These are phyloP conservation scores for Trametes cingulata DNA, from an alignment of 768 basidiomycete species.

Conservation along the genomic window DNA sequence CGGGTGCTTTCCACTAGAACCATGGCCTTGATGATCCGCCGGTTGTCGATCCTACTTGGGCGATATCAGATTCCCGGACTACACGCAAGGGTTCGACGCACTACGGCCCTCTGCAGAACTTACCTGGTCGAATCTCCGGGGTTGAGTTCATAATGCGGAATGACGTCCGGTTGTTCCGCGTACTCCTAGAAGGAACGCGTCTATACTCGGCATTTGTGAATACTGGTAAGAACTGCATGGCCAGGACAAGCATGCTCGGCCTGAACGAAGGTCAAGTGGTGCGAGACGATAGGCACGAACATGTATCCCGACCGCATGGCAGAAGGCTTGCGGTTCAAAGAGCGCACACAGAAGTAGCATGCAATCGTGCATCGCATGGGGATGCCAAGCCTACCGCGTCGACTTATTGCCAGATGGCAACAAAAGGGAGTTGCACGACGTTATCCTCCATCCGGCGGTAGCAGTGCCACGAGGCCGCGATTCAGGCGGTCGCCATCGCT, in stretches of 20 bases:
- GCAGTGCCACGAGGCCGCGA: not conserved
- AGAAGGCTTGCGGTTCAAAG: not conserved
- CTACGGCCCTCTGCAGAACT: not conserved
- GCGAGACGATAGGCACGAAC: not conserved
- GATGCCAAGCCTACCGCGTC: not conserved
- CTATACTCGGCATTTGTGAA: no score
- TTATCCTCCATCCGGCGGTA: not conserved
- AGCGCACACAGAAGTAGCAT: not conserved
- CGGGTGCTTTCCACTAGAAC: not conserved
- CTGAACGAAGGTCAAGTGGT: no score
- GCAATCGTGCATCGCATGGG: not conserved
- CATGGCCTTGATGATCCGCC: not conserved
- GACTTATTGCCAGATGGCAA: conserved; percentile 2
- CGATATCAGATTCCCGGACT: not conserved
- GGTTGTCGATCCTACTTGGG: not conserved
- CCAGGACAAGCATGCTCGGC: no score
- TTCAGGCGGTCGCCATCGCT: not conserved
- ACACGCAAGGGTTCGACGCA: not conserved
- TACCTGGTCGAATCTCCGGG: not conserved
- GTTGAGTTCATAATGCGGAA: no score
- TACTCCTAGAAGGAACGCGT: no score
- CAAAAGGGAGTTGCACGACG: not conserved
- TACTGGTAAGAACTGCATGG: no score
- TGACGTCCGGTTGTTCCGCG: no score
- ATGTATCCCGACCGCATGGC: not conserved